Conservation (phyloP, 176 grass and related monocot genomes). For the Cenchrus fungigraminus region DNA sequence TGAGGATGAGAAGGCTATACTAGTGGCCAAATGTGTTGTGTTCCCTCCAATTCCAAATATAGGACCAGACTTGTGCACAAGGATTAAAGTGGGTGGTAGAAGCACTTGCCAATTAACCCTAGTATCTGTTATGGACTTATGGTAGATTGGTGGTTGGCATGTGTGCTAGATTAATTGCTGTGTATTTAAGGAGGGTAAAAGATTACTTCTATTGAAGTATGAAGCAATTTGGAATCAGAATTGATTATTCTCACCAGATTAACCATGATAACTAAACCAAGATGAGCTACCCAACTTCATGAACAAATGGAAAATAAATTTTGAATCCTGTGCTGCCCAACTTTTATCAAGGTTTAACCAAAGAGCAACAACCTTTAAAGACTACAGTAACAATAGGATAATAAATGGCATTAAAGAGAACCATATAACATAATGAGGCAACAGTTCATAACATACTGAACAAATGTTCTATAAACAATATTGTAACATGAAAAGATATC, state of each 20-base stretch:
- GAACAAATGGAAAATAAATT: slow-evolving; percentile 8
- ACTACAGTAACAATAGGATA: background rate
- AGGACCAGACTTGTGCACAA: background rate
- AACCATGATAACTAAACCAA: slow-evolving; percentile 17
- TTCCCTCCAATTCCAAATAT: background rate
- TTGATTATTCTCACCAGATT: background rate
- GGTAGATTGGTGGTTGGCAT: background rate
- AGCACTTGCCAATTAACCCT: background rate
- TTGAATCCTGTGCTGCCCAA: background rate
- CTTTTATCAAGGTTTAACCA: slow-evolving; percentile 14
- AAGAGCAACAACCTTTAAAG: slow-evolving; percentile 14
- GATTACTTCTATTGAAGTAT: background rate
- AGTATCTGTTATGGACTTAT: background rate
- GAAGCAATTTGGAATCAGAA: background rate
- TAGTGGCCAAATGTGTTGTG: background rate
- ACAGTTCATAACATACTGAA: background rate
- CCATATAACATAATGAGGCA: background rate
- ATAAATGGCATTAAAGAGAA: slow-evolving; percentile 13
- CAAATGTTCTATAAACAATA: slow-evolving; percentile 23
- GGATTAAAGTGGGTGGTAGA: background rate
- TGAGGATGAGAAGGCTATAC: background rate
- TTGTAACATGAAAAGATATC: slow-evolving; percentile 25
- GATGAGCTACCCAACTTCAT: slow-evolving; percentile 1
- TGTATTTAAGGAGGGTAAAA: background rate
- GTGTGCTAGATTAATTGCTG: background rate